Evolutionary conservation across 2,329 filamentous ascomycete species (phyloP).

Genomic region (Beauveria sp.): DNA sequence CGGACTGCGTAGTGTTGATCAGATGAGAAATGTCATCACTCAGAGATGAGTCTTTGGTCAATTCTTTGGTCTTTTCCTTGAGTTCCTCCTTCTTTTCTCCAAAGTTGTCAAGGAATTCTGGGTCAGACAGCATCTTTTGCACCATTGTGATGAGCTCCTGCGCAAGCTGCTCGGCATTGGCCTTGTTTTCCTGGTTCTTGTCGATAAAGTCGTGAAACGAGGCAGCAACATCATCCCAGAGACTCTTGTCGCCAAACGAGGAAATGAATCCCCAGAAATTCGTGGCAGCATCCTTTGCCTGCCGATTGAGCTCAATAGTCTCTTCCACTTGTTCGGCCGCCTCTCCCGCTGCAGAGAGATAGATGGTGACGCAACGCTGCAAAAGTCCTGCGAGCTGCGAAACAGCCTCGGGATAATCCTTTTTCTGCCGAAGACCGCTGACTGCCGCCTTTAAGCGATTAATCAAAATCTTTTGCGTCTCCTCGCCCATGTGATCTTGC

Average conservation of each 20-base stretch:
- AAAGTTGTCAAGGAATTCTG: slow-evolving; percentile 73
- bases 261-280: slow-evolving; percentile 77
- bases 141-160: slow-evolving; percentile 65
- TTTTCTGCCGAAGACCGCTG: slow-evolving; percentile 62
- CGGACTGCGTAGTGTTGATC: slow-evolving; percentile 59
- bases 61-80: slow-evolving; percentile 49
- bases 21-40: slow-evolving; percentile 66
- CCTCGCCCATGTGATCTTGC: slow-evolving; percentile 63
- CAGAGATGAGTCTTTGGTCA: slow-evolving; percentile 60
- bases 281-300: slow-evolving; percentile 64
- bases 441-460: slow-evolving; percentile 72
- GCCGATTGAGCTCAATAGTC: slow-evolving; percentile 65
- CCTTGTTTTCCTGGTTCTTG: slow-evolving; percentile 63
- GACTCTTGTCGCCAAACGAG: slow-evolving; percentile 65
- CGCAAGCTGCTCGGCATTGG: slow-evolving; percentile 74
- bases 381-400: slow-evolving; percentile 69
- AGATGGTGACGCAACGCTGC: slow-evolving; percentile 68
- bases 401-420: slow-evolving; percentile 81
- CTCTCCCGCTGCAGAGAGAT: slow-evolving; percentile 65
- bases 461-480: slow-evolving; percentile 65
- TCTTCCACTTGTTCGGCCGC: slow-evolving; percentile 59
- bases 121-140: slow-evolving; percentile 77
- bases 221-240: slow-evolving; percentile 69
- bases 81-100: slow-evolving; percentile 47
- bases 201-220: slow-evolving; percentile 63